These are phyloP conservation scores for Truncatella angustata DNA, from an alignment of 2,329 filamentous ascomycete species.

Conservation along the genomic window DNA sequence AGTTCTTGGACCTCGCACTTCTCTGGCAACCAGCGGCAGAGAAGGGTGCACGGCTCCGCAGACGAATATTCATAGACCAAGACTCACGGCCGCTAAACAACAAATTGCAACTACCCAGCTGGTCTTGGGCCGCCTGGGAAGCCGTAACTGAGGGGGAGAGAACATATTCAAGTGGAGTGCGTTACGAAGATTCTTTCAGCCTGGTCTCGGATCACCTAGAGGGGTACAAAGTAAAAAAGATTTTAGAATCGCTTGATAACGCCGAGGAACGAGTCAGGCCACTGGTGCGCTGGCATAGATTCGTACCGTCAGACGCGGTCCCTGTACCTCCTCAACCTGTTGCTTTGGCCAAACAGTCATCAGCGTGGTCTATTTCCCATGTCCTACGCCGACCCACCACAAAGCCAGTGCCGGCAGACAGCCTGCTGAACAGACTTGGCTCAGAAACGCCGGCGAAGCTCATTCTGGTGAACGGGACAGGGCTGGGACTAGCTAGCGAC, in stretches of 20 bases:
- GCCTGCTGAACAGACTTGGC: background rate
- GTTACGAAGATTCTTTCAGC: background rate
- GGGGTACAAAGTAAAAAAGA: background rate
- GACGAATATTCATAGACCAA: background rate
- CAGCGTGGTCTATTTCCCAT: background rate
- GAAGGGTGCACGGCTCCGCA: background rate
- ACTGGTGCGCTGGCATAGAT: background rate
- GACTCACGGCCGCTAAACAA: background rate
- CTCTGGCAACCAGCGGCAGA: background rate
- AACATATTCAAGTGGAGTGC: background rate
- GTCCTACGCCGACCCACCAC: background rate
- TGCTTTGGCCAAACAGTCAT: background rate
- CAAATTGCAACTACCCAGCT: background rate
- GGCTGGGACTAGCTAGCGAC: background rate
- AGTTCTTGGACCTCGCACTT: background rate
- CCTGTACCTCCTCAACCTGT: background rate
- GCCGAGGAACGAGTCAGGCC: background rate
- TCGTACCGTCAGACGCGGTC: background rate
- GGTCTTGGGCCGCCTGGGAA: background rate
- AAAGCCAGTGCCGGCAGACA: background rate
- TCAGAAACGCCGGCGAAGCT: background rate
- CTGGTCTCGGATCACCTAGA: background rate
- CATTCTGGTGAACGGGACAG: background rate
- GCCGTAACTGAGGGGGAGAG: background rate
- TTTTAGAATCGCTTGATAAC: background rate